Evolutionary conservation across 129 eudicot genomes (phyloP).

Genomic region (Escallonia herrerae): DNA sequence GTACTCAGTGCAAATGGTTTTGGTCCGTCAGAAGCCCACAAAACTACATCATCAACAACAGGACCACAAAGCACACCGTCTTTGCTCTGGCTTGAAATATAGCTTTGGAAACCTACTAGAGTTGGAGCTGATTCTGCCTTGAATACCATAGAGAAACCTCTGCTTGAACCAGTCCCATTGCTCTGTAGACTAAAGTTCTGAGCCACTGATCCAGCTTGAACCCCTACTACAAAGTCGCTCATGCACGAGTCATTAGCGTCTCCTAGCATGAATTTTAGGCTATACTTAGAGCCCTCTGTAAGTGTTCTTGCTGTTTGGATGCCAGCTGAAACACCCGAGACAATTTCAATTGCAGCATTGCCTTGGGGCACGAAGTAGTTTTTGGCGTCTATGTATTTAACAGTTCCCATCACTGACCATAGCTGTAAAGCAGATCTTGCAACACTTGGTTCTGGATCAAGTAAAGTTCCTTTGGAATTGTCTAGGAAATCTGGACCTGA

Average conservation of each 20-base stretch:
- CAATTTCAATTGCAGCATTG: constrained; percentile 25
- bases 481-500: constrained; percentile 18
- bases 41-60: constrained; percentile 25
- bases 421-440: constrained; percentile 22
- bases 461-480: constrained; percentile 14
- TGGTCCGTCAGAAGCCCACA: constrained; percentile 13
- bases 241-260: constrained; percentile 33
- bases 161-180: constrained; percentile 28
- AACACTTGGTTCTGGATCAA: constrained; percentile 24
- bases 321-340: constrained; percentile 20
- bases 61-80: constrained; percentile 31
- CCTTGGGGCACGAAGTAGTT: constrained; percentile 31
- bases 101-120: constrained; percentile 23
- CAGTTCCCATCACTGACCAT: constrained; percentile 29
- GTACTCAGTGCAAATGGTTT: background rate
- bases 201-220: constrained; percentile 20
- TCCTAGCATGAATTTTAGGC: constrained; percentile 25
- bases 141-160: constrained; percentile 15
- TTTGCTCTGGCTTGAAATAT: constrained; percentile 13
- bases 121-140: constrained; percentile 16
- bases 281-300: constrained; percentile 14
- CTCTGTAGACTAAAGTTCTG: constrained; percentile 27
- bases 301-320: constrained; percentile 23
- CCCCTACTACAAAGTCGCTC: constrained; percentile 26
- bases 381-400: constrained; percentile 26